Evolutionary conservation across 176 grass and related monocot species (phyloP), one percentile per base, ranked within the genome.

Genomic region (Rhynchospora pubera): DNA sequence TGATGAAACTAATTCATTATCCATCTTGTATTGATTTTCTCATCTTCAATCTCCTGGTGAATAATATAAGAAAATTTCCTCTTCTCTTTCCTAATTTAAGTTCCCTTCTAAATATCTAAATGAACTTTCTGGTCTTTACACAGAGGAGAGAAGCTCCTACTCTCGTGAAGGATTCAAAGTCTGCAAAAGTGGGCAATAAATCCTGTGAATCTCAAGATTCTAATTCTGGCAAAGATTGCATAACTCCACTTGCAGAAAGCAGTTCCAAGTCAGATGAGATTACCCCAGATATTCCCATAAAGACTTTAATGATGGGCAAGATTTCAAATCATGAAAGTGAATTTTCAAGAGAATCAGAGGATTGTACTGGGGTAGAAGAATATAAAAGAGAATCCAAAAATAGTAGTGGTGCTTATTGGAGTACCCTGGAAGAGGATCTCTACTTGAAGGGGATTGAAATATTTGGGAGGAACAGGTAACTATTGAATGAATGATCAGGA

Each of bases 361-460:
- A 72, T 57, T 83, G 55, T 73, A 92, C 82, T 83, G 81, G 74
- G 44, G 65, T 87, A 18, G 88, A 97, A 85, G 82, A 85, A 80
- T 57, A 44, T 14, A 66, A 9, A 89, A 85, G 64, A 82, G 87
- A 87, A 85, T 62, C 87, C 85, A 85, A 85, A 14, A 62, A 64
- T 83, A 72, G 61, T 86, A 90, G 42, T 45, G 78, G 73, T 62
- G 65, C 87, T 87, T 74, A 10, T 85, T 98, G 95, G 95, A 98
- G 83, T 82, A 34, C 81, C 74, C 79, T 98, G 24, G 95, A 98
- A 83, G 83, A 90, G 79, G 95, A 98, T 91, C 71, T 98, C 75
- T 98, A 98, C 87, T 85, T 91, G 52, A 98, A 98, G 85, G 95
- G 95, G 23, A 83, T 98, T 74, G 95, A 94, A 65, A 94, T 98